Conservation (phyloP, 2,329 filamentous ascomycete species). For the Ophiostoma australiae region DNA sequence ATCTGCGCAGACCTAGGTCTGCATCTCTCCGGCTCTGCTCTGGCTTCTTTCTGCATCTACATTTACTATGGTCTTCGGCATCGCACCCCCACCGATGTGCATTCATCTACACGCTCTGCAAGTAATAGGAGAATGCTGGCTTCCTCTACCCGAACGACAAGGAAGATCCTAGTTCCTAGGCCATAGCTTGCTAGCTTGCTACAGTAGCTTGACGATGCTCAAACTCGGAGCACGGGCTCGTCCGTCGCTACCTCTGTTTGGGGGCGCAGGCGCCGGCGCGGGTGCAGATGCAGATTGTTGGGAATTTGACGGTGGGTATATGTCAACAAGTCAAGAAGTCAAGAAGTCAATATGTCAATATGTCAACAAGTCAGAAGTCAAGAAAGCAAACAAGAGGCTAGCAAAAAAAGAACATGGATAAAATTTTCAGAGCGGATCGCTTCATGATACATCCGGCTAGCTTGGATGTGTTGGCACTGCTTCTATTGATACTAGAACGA, state of each 20-base stretch:
- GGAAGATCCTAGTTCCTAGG: neutral
- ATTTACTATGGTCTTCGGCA: too few species aligned
- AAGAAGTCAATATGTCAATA: neutral
- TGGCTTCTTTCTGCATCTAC: too few species aligned
- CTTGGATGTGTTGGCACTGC: neutral
- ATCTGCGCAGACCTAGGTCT: too few species aligned
- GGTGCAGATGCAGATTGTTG: neutral
- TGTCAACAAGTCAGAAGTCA: too few species aligned
- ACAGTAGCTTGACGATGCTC: neutral
- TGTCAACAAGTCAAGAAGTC: too few species aligned
- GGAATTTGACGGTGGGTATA: too few species aligned
- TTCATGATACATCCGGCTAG: too few species aligned
- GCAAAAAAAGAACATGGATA: too few species aligned
- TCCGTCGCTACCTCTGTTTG: neutral
- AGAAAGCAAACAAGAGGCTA: neutral
- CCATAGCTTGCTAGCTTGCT: too few species aligned
- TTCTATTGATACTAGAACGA: neutral
- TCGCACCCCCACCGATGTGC: neutral
- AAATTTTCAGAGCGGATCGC: too few species aligned
- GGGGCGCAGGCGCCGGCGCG: neutral
- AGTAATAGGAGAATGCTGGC: neutral
- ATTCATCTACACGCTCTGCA: neutral
- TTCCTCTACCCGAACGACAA: neutral
- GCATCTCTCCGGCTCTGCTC: neutral
- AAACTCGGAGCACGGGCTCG: neutral